phyloP scores from a whole-genome alignment of 345 rosid genomes.

The Brassica incana region DNA sequence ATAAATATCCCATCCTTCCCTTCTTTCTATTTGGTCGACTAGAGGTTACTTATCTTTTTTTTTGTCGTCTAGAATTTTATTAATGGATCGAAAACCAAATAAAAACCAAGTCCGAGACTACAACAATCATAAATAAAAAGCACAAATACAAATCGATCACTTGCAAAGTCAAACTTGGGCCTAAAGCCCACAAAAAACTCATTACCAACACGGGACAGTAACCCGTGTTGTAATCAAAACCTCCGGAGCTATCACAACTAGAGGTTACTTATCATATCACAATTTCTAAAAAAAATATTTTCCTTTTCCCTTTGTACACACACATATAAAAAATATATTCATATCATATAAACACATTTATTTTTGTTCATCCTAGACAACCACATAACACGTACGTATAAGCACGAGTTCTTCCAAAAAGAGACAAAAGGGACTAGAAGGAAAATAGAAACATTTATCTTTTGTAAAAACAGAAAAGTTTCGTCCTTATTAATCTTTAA shows the following conservation, averaged over 20 bases:
- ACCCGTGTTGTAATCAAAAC: too few species aligned
- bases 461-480: conserved; percentile 30
- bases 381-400: neutral
- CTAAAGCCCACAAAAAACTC: too few species aligned
- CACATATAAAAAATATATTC: neutral
- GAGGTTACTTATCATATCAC: conserved; percentile 18
- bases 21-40: conserved; percentile 3
- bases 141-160: too few species aligned
- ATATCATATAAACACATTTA: neutral
- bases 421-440: conserved; percentile 27
- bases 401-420: conserved; percentile 34
- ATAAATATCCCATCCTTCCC: neutral
- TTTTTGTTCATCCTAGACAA: too few species aligned
- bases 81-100: too few species aligned
- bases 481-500: conserved; percentile 26
- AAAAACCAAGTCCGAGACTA: too few species aligned
- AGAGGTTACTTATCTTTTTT: conserved; percentile 5
- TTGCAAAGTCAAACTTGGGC: too few species aligned
- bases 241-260: too few species aligned
- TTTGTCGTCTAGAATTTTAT: too few species aligned
- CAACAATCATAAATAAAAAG: too few species aligned
- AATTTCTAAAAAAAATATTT: neutral
- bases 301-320: neutral
- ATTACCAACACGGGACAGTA: too few species aligned
- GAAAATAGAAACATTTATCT: conserved; percentile 17